phyloP scores from a whole-genome alignment of 2,329 filamentous ascomycete genomes.

The Gnomoniopsis smithogilvyi region DNA sequence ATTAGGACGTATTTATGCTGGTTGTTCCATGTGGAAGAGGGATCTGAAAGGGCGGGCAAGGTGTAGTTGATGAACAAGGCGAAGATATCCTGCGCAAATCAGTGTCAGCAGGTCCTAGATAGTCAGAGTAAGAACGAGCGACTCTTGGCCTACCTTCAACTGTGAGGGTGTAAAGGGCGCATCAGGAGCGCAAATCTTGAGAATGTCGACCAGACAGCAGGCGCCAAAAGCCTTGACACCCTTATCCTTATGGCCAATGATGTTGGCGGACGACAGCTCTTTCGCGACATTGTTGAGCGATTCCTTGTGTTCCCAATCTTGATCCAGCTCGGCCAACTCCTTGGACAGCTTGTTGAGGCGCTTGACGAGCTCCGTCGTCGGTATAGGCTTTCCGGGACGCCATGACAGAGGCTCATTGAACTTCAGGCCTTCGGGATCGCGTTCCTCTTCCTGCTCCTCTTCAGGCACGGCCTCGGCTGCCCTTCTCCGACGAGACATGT shows the following conservation, averaged over 20 bases:
- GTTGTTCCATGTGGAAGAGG: slow-evolving; percentile 83
- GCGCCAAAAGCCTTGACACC: slow-evolving; percentile 88
- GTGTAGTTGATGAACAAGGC: slow-evolving; percentile 80
- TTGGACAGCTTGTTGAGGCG: slow-evolving; percentile 77
- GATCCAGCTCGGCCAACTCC: slow-evolving; percentile 82
- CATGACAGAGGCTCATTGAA: slow-evolving; percentile 89
- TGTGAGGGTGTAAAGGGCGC: slow-evolving; percentile 89
- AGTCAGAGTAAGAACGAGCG: neutral
- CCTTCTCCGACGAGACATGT: slow-evolving; percentile 38
- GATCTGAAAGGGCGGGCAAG: slow-evolving; percentile 80
- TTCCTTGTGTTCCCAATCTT: slow-evolving; percentile 79
- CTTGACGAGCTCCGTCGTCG: slow-evolving; percentile 75
- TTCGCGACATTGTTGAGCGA: slow-evolving; percentile 82
- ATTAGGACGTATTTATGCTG: slow-evolving; percentile 90
- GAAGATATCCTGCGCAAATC: slow-evolving; percentile 74
- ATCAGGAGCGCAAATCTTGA: slow-evolving; percentile 89
- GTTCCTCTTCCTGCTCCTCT: slow-evolving; percentile 36
- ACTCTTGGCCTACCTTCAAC: slow-evolving; percentile 65
- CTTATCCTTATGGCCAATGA: slow-evolving; percentile 87
- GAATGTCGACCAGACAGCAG: slow-evolving; percentile 87
- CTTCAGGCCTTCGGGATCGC: slow-evolving; percentile 50
- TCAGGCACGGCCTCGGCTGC: slow-evolving; percentile 24
- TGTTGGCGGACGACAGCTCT: slow-evolving; percentile 76
- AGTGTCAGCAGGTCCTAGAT: neutral
- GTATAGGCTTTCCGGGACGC: slow-evolving; percentile 86